These are phyloP conservation scores for Wickerhamomyces sp. DNA, from an alignment of 1,139 yeast species.

Conservation along the genomic window DNA sequence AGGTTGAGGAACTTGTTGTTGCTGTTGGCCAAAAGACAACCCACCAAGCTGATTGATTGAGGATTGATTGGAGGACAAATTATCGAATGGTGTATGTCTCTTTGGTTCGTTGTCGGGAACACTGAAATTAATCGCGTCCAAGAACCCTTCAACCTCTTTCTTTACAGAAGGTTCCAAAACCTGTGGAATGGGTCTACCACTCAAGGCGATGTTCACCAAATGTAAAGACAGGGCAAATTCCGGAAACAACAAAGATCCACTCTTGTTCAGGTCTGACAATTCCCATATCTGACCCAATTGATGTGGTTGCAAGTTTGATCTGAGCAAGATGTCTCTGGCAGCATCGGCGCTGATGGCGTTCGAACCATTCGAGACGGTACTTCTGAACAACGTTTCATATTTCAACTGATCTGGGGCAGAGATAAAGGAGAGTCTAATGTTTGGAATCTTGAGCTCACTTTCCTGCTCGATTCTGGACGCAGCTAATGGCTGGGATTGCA, in stretches of 20 bases:
- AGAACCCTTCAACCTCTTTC: constrained; percentile 84
- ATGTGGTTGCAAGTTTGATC: constrained; percentile 73
- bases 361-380: constrained; percentile 71
- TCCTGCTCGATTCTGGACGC: constrained; percentile 18
- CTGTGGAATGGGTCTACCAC: constrained; percentile 74
- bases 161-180: constrained; percentile 65
- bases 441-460: constrained; percentile 22
- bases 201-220: constrained; percentile 70
- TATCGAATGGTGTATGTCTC: constrained; percentile 27
- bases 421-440: constrained; percentile 65
- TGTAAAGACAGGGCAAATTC: constrained; percentile 93
- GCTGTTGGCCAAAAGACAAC: constrained; percentile 21
- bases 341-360: constrained; percentile 68
- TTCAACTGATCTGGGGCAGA: constrained; percentile 82
- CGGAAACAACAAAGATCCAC: constrained; percentile 85
- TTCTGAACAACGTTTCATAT: constrained; percentile 79
- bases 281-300: constrained; percentile 88
- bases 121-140: constrained; percentile 81
- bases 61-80: constrained; percentile 19
- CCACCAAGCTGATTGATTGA: constrained; percentile 23
- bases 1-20: constrained; percentile 27
- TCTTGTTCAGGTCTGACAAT: constrained; percentile 77
- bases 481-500: constrained; percentile 20
- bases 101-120: constrained; percentile 53
- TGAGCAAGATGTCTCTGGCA: constrained; percentile 77